Percentiles rank a stretch among this genome's conserved stretches.
phyloP scores from a whole-genome alignment of 345 rosid species.

The Microthlaspi erraticum region DNA sequence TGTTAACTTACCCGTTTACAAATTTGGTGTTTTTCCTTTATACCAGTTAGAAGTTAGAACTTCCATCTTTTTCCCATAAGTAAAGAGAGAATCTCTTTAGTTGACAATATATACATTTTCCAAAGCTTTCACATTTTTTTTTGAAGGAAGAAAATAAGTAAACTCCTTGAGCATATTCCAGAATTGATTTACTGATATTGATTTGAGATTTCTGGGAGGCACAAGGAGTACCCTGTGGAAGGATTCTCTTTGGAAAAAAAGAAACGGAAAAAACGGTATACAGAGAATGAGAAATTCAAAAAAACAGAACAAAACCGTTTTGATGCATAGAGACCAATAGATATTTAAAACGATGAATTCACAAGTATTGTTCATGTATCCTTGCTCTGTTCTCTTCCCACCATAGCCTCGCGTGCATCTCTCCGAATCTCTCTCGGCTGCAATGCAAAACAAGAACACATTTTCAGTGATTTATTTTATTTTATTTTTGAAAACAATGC shows the following conservation, averaged over 20 bases:
- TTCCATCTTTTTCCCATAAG: background rate
- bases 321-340: slow-evolving; percentile 3
- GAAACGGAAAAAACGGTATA: slow-evolving; percentile 6
- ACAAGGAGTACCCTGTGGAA: slow-evolving; percentile 32
- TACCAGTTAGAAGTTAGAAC: background rate
- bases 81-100: background rate
- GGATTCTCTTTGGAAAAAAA: slow-evolving; percentile 11
- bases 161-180: slow-evolving; percentile 19
- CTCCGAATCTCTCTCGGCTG: slow-evolving; percentile 97
- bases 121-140: background rate
- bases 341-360: slow-evolving; percentile 36
- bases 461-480: background rate
- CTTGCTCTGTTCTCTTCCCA: slow-evolving; percentile 99
- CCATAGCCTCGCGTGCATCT: slow-evolving; percentile 96
- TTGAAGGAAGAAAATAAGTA: background rate
- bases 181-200: slow-evolving; percentile 21
- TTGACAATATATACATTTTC: slow-evolving; percentile 30
- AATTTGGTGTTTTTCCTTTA: slow-evolving; percentile 2
- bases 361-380: slow-evolving; percentile 91
- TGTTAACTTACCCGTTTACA: background rate
- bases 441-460: slow-evolving; percentile 15
- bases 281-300: slow-evolving; percentile 29
- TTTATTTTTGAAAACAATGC: slow-evolving; percentile 10
- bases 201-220: slow-evolving; percentile 26
- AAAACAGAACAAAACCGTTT: slow-evolving; percentile 31